Base-by-base conservation (phyloP, 208 protist species). In the Leishmania major region DNA sequence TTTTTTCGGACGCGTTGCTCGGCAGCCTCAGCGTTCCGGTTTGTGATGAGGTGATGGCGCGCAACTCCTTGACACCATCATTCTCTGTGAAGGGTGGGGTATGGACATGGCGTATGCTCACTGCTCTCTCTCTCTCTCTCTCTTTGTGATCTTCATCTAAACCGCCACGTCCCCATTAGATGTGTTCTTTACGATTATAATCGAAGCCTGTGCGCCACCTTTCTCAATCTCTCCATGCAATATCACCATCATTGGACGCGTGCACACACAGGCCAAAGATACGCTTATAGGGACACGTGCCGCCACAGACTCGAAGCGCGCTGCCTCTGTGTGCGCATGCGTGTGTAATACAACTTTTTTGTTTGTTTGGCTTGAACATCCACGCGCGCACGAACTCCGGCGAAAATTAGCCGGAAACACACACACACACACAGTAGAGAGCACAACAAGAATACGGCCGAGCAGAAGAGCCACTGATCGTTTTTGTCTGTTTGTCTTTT, bases 171-270 rank as follows among this genome's bases (percentile, higher is more conserved):
- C 31, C 31, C 40, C 28, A 35, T 22, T 19, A 43, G 1, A 69
- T 69, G 51, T 67, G 55, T 62, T 78, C 31, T 78, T 55, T 45
- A 66, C 31, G 53, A 66, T 71, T 75, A 25, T 67, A 74, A 35
- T 79, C 75, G 77, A 31, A 69, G 13, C 31, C 10, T 49, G 35
- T 40, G 6, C 40, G 6, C 25, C 69, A 13, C 51, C 4, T 51
- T 19, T 73, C 15, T 45, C 25, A 10, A 67, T 82, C 77, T 79
- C 31, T 80, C 45, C 55, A 43, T 64, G 37, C 49, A 22, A 40
- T 69, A 37, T 40, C 40, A n/a, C 10, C n/a, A 47, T 25, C 22
- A 51, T 31, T 22, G 40, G 7, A n/a, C 22, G 15, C 51, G 22
- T 0, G 31, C 15, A 31, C 62, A 69, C 62, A 22, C 3, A 69